A percentile compares a stretch with the other conserved stretches of the same genome.
Evolutionary conservation across 2,329 filamentous ascomycete species (phyloP).

Genomic region (Arthrinium phaeospermum): DNA sequence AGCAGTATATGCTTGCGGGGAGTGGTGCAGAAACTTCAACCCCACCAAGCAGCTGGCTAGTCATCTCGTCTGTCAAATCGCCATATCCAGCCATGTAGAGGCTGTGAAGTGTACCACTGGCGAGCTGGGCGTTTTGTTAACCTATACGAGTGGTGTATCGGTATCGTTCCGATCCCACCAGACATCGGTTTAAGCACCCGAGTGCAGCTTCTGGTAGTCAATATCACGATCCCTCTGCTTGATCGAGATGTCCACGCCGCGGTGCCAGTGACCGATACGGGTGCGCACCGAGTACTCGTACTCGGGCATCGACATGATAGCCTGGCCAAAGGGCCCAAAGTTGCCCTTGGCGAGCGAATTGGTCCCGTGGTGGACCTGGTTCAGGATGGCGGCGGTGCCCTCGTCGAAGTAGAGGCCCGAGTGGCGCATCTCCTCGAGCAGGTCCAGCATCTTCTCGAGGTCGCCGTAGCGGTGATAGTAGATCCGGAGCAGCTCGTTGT

Average conservation of each 20-base stretch:
- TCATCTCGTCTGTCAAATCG: background rate
- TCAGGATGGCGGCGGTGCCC: conserved; percentile 48
- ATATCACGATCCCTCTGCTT: conserved; percentile 31
- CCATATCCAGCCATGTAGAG: background rate
- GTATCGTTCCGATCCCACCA: background rate
- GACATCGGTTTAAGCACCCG: background rate
- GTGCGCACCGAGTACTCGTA: conserved; percentile 39
- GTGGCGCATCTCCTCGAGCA: conserved; percentile 70
- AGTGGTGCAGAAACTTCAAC: background rate
- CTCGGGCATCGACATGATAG: conserved; percentile 45
- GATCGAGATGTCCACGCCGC: conserved; percentile 35
- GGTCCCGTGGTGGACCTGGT: conserved; percentile 38
- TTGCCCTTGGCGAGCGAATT: conserved; percentile 23
- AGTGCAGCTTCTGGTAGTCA: conserved; percentile 12
- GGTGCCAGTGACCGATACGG: conserved; percentile 39
- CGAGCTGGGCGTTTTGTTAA: background rate
- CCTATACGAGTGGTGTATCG: background rate
- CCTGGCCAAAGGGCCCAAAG: conserved; percentile 36
- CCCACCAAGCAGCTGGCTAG: background rate
- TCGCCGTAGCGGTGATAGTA: conserved; percentile 68
- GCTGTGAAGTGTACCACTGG: background rate
- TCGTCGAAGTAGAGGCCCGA: conserved; percentile 64
- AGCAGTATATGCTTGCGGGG: background rate
- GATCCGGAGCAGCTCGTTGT: conserved; percentile 68
- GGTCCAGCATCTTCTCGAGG: conserved; percentile 55